phyloP scores from a whole-genome alignment of 345 rosid species.

The Salix brachista region DNA sequence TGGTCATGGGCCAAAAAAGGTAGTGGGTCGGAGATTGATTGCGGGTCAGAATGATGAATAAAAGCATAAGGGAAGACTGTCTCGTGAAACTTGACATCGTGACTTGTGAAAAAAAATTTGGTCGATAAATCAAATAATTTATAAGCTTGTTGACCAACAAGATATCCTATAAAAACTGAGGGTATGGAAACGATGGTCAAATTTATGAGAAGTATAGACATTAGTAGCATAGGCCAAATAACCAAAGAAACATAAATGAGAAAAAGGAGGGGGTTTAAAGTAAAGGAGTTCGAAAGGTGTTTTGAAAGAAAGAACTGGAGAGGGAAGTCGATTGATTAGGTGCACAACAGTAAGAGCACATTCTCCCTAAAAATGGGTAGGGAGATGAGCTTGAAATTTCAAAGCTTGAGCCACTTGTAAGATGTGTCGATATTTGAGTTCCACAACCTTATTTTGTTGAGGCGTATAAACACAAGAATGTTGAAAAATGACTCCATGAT shows the following conservation, averaged over 20 bases:
- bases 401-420: neutral
- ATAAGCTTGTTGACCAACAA: neutral
- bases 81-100: neutral
- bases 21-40: neutral
- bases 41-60: rapidly evolving
- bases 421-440: neutral
- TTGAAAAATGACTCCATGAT: too few species aligned
- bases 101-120: neutral
- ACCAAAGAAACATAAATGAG: too few species aligned
- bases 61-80: neutral
- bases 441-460: neutral
- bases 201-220: neutral
- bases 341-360: neutral
- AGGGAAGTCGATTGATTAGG: too few species aligned
- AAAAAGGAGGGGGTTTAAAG: too few species aligned
- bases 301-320: too few species aligned
- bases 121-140: neutral
- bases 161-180: neutral
- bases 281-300: too few species aligned
- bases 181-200: neutral
- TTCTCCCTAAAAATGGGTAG: neutral
- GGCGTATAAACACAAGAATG: neutral
- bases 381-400: neutral
- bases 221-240: too few species aligned
- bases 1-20: too few species aligned